Evolutionary conservation across 306 rosid genomes (phyloP), one percentile per base, ranked within the genome.

Genomic region (Sicyos edulis): DNA sequence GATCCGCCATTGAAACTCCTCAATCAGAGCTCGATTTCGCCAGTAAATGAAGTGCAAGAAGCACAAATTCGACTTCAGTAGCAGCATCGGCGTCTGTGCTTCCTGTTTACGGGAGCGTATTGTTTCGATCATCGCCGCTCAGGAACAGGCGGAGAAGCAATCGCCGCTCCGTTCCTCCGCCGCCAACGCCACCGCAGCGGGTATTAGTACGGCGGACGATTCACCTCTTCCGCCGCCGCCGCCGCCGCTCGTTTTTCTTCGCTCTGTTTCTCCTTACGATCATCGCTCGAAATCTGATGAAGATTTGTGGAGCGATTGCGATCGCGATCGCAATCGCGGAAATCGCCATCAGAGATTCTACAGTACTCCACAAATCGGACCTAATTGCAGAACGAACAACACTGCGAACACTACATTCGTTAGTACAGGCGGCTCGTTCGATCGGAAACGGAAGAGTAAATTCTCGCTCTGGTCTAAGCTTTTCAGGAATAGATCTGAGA

Each of bases 341-440:
- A 32, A 19, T 14, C 51, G 24, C 19, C 82, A 73, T 52, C 76
- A 74, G 61, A 55, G 82, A 0, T 87, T 91, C 82, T 87, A 82
- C 70, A 87, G 97, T 53, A 93, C 99, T 16, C 99, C 97, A 1
- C 99, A 89, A 79, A 84, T 91, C 32, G 88, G 92, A 1, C 95
- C 96, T 0, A 82, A 84, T 16, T 83, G 52, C 64, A 40, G 21
- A 58, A 75, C 47, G 6, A 73, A 52, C 8, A 22, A 62, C 26
- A 56, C 77, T 15, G 55, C 74, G 20, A 21, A 55, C 53, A 14
- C 12, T 68, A 14, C 80, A 0, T 53, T 54, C 37, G 17, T 72
- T 2, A 57, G 5, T 5, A 37, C 68, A 2, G 81, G 78, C 24
- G 81, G 78, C 24, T 54, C 88, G 22, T 53, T 47, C 6, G 78